Evolutionary conservation across 345 rosid genomes (phyloP), one percentile per base, ranked within the genome.

Genomic region (Populus davidiana): DNA sequence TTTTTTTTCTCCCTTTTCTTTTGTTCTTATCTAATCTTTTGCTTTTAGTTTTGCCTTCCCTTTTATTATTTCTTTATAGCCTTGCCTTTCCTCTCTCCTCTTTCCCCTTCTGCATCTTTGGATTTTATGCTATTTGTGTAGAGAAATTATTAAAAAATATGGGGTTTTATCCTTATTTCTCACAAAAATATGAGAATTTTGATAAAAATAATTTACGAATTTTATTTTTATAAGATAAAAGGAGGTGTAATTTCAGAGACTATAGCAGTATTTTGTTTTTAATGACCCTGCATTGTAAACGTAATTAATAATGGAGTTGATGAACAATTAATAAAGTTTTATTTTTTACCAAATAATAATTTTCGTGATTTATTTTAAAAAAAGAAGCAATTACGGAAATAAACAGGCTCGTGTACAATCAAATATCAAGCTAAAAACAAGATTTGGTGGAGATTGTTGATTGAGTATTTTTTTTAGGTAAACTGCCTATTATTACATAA

Each of bases 1-100:
- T 43, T 62, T 52, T n/a, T 62, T 59, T 1, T 6, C 59, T 0
- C 21, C 18, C 18, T 59, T n/a, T 52, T 25, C 17, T 49, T 71
- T 41, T 50, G 69, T 64, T 43, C 75, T 82, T 85, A 70, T 82
- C 80, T 69, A 56, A 50, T 23, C 27, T 9, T 61, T 75, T 62
- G n/a, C 43, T 69, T 74, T 65, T 29, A 8, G 25, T 35, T n/a
- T 21, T n/a, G 59, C 3, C 54, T 41, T 41, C 49, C 50, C 17
- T 67, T 17, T 31, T 36, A 1, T 67, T 36, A 9, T 67, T 23
- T 67, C 9, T 8, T 67, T 67, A 17, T 20, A 67, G 36, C 21
- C 47, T 39, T 54, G 25, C 65, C 16, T 59, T 20, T 10, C 29
- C 16, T 73, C 1, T 14, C 5, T 8, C 43, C 59, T 29, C 36